Conservation (phyloP, 176 grass and related monocot species). For the Ampelocalamus luodianensis region DNA sequence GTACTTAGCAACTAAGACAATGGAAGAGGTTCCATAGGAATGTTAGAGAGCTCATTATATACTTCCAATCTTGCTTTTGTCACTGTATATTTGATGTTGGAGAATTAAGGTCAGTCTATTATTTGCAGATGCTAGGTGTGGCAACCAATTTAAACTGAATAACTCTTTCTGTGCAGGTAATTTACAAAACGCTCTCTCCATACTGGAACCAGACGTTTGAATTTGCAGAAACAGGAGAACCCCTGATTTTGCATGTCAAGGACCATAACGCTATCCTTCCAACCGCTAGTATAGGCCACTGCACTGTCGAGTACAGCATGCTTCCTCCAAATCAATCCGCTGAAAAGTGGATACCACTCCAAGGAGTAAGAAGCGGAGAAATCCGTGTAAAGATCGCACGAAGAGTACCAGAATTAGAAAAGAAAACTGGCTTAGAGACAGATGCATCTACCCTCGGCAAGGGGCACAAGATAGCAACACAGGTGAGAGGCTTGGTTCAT, state of each 20-base stretch:
- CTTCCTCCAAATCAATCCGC: slow-evolving; percentile 66
- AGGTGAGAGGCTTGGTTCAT: slow-evolving; percentile 41
- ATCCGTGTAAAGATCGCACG: slow-evolving; percentile 69
- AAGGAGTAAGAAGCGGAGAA: slow-evolving; percentile 81
- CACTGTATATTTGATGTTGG: not conserved
- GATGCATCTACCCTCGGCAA: slow-evolving; percentile 44
- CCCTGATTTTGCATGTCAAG: slow-evolving; percentile 71
- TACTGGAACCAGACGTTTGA: slow-evolving; percentile 88
- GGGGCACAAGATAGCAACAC: slow-evolving; percentile 57
- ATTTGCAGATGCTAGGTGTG: not conserved
- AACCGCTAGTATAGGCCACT: slow-evolving; percentile 76
- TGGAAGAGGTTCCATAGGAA: not conserved
- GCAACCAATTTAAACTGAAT: not conserved
- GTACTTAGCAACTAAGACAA: not conserved
- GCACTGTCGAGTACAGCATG: slow-evolving; percentile 77
- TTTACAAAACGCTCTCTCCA: slow-evolving; percentile 85
- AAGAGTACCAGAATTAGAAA: slow-evolving; percentile 47
- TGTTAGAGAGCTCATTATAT: not conserved
- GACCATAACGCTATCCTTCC: slow-evolving; percentile 90
- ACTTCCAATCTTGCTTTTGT: not conserved
- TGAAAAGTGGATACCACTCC: slow-evolving; percentile 83
- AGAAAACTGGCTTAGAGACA: slow-evolving; percentile 42
- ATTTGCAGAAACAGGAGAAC: slow-evolving; percentile 81
- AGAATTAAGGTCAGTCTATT: not conserved
- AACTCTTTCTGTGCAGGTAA: slow-evolving; percentile 57